Base-by-base conservation (phyloP, 306 rosid genomes). In the Corylus heterophylla region DNA sequence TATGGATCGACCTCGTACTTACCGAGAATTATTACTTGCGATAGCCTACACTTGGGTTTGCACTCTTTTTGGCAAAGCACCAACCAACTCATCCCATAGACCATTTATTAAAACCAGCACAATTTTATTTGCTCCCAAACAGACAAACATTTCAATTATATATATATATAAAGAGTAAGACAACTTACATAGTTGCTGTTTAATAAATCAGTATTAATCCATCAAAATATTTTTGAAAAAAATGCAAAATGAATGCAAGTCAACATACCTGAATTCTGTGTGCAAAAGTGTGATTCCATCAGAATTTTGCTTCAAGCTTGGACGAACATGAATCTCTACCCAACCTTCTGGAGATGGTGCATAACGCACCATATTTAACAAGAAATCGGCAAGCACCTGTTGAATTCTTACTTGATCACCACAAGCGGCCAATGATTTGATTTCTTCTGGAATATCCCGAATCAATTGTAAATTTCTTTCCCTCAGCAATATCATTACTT, bases 361-460 rank as follows among this genome's bases (percentile, higher is more conserved):
- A 50, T 89, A 88, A 59, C 90, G 97, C 81, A 89, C 98, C 92
- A 93, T 87, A 84, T 93, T 96, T 88, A 90, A 79, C 72, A 96
- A 85, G 90, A 93, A 96, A 88, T 96, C 96, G 54, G 97, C 92
- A 87, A 96, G 80, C 73, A 93, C 91, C 83, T 96, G 99, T 79
- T 96, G 99, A 85, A 91, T 83, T 83, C 99, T 86, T 79, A 90
- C 83, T 78, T 96, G 99, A 88, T 96, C 98, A 69, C 98, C 99
- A 88, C 85, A 93, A 69, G 91, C 96, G 44, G 96, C 87, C 78
- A 96, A 85, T 58, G 96, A 87, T 82, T 96, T 96, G 85, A 96
- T 89, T 88, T 96, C 98, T 85, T 96, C 97, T 20, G 99, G 99
- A 83, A 96, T 93, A 88, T 96, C 99, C 71, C 99, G 89, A 72